These are phyloP conservation scores for Torulaspora gathmanii DNA, from an alignment of 805 yeast genomes.

Conservation along the genomic window DNA sequence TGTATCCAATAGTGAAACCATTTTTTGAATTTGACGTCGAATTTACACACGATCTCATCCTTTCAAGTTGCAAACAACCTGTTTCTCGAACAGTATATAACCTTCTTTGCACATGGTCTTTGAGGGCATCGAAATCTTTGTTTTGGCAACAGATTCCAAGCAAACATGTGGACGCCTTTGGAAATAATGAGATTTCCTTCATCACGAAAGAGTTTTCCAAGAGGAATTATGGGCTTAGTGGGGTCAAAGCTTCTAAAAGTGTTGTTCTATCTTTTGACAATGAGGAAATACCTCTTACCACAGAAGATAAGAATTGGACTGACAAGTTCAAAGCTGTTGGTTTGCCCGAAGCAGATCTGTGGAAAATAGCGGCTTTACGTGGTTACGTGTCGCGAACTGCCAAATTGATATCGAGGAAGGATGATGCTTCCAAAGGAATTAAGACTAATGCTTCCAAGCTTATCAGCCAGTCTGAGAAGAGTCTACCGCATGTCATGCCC, in stretches of 20 bases:
- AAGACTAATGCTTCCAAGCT: conserved; percentile 28
- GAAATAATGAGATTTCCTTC: conserved; percentile 35
- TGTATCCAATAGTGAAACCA: conserved; percentile 75
- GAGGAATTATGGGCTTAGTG: conserved; percentile 29
- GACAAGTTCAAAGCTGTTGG: conserved; percentile 70
- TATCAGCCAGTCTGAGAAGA: conserved; percentile 15
- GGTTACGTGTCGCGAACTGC: conserved; percentile 63
- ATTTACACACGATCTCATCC: conserved; percentile 60
- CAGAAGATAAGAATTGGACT: conserved; percentile 70
- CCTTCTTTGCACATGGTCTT: conserved; percentile 65
- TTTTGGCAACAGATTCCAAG: conserved; percentile 66
- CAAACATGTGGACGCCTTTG: conserved; percentile 42
- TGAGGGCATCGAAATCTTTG: conserved; percentile 57
- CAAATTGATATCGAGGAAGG: conserved; percentile 37
- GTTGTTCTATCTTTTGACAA: conserved; percentile 39
- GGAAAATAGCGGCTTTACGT: conserved; percentile 75
- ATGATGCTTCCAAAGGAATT: conserved; percentile 12
- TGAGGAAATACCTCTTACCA: conserved; percentile 49
- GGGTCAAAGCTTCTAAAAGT: conserved; percentile 15
- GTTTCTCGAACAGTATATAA: conserved; percentile 61
- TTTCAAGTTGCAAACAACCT: conserved; percentile 64
- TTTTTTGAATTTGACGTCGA: conserved; percentile 74
- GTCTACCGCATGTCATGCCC: conserved; percentile 38
- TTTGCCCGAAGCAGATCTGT: conserved; percentile 60
- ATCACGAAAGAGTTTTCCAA: conserved; percentile 29